A percentile compares a stretch with the other conserved stretches of the same genome.
phyloP scores from a whole-genome alignment of 805 yeast genomes.

The Ogataea salicorniae region DNA sequence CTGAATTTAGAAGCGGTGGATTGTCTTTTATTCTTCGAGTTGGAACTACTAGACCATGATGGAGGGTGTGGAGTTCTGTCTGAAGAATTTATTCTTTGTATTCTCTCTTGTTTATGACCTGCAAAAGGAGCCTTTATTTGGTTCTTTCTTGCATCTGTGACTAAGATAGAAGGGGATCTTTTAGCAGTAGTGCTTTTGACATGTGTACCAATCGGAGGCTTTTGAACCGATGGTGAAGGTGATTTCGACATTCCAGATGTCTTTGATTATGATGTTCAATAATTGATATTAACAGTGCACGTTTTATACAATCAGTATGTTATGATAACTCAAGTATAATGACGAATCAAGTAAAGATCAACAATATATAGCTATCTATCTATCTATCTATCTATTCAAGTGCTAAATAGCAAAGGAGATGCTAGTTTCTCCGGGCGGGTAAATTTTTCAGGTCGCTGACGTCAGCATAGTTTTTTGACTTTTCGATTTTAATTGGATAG shows the following conservation, averaged over 20 bases:
- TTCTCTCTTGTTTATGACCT: conserved; percentile 41
- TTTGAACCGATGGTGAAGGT: not conserved
- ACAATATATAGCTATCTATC: no score
- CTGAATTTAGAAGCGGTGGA: conserved; percentile 45
- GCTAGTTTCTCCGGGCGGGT: no score
- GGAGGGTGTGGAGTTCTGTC: conserved; percentile 12
- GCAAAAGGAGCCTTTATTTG: conserved; percentile 70
- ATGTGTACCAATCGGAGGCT: conserved; percentile 6
- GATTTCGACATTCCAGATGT: not conserved
- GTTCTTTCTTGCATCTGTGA: conserved; percentile 75
- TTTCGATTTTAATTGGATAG: no score
- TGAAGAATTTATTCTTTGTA: conserved; percentile 14
- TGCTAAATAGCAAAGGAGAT: no score
- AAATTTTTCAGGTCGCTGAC: no score
- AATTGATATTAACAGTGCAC: no score
- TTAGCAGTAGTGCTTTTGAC: conserved; percentile 48
- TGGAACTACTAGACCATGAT: conserved; percentile 9
- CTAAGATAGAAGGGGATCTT: conserved; percentile 88
- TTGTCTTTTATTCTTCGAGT: conserved; percentile 12
- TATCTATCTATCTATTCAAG: no score
- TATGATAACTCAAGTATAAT: no score
- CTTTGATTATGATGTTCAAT: not conserved
- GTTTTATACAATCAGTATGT: no score
- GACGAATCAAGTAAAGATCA: no score
- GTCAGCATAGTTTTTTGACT: no score